Conservation (phyloP, 768 basidiomycete species). For the Pisolithus microcarpus region DNA sequence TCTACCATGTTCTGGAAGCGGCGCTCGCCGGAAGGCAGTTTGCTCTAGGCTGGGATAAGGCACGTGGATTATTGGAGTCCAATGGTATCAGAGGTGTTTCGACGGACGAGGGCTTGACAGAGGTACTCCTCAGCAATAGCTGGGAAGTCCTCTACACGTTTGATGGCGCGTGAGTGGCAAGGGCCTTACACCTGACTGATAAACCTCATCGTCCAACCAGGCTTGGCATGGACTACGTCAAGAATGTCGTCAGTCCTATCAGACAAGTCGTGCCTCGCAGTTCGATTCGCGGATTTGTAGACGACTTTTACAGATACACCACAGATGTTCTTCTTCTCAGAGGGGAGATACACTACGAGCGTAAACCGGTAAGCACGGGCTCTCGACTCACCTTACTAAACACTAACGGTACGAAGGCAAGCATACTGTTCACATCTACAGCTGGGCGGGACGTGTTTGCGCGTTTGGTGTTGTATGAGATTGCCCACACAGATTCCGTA, state of each 20-base stretch:
- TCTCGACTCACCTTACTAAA: not conserved
- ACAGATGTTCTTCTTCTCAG: constrained; percentile 35
- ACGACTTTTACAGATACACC: constrained; percentile 30
- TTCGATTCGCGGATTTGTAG: constrained; percentile 33
- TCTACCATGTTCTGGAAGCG: constrained; percentile 15
- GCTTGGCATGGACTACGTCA: constrained; percentile 37
- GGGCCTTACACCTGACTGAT: not conserved
- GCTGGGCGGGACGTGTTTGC: constrained; percentile 27
- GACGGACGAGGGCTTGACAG: constrained; percentile 25
- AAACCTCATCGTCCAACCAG: constrained; percentile 19
- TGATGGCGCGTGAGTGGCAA: constrained; percentile 30
- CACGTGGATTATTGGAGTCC: constrained; percentile 13
- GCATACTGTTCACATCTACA: constrained; percentile 27
- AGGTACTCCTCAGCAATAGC: constrained; percentile 26
- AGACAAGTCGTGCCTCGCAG: constrained; percentile 30
- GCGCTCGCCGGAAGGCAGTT: constrained; percentile 13
- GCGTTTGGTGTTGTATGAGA: constrained; percentile 25
- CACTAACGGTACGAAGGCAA: constrained; percentile 20
- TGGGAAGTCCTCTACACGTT: constrained; percentile 33
- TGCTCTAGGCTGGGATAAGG: constrained; percentile 17
- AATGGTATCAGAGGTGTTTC: constrained; percentile 10
- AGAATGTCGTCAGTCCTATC: constrained; percentile 34
- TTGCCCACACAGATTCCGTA: constrained; percentile 23
- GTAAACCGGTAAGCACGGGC: constrained; percentile 31
- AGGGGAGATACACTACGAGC: constrained; percentile 34